phyloP scores from a whole-genome alignment of 1,284 basidiomycete genomes.

The Xerocomus amazonicus region DNA sequence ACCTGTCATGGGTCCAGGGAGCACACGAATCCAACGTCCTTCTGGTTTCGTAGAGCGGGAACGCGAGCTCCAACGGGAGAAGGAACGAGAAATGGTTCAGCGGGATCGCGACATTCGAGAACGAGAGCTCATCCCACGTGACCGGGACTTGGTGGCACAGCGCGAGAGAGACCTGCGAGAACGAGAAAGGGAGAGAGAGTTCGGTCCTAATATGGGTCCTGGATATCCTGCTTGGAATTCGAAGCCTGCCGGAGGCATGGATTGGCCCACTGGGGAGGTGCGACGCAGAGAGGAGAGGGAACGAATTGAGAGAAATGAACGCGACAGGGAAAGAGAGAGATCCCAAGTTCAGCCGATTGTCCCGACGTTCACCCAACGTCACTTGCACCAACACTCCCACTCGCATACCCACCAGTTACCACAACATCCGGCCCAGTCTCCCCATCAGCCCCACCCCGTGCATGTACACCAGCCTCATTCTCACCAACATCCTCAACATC shows the following conservation, averaged over 20 bases:
- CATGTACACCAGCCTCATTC: constrained; percentile 25
- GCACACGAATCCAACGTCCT: constrained; percentile 25
- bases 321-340: constrained; percentile 34
- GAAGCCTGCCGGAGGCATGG: constrained; percentile 28
- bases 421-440: constrained; percentile 17
- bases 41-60: constrained; percentile 29
- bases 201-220: constrained; percentile 19
- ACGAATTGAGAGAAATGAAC: constrained; percentile 27
- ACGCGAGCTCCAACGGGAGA: constrained; percentile 22
- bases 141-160: constrained; percentile 20
- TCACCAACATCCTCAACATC: constrained; percentile 26
- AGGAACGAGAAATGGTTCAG: constrained; percentile 23
- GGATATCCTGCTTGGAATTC: constrained; percentile 25
- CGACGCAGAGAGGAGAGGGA: constrained; percentile 33
- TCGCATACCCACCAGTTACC: constrained; percentile 23
- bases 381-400: constrained; percentile 25
- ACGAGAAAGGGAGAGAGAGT: constrained; percentile 21
- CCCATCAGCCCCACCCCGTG: constrained; percentile 21
- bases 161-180: constrained; percentile 27
- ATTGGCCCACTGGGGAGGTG: constrained; percentile 25
- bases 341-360: constrained; percentile 26
- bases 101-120: constrained; percentile 27
- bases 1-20: constrained; percentile 17
- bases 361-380: constrained; percentile 22
- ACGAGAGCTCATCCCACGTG: constrained; percentile 21